A percentile compares a stretch with the other conserved stretches of the same genome.
phyloP scores from a whole-genome alignment of 2,329 filamentous ascomycete genomes.

The Colletotrichum sublineola region DNA sequence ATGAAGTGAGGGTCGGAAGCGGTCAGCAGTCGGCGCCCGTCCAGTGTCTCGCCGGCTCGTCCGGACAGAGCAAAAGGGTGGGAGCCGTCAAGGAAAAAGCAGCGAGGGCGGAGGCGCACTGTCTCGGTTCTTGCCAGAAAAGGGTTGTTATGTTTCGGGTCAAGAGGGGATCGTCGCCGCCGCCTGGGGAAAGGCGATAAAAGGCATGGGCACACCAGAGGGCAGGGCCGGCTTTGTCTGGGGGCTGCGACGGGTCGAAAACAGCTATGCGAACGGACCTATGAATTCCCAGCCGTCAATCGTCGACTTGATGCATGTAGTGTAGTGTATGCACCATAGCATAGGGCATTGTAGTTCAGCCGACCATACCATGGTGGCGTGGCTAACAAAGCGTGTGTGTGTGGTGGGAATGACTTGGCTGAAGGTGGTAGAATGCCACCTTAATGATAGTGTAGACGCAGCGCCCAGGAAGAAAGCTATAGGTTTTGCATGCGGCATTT shows the following conservation, averaged over 20 bases:
- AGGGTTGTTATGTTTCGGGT: conserved; percentile 41
- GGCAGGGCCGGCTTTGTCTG: conserved; percentile 4
- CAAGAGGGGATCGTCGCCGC: conserved; percentile 21
- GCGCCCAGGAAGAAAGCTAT: background rate
- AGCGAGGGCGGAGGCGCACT: conserved; percentile 23
- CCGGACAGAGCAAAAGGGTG: conserved; percentile 12
- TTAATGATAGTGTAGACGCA: background rate
- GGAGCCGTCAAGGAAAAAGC: background rate
- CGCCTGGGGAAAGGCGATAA: conserved; percentile 19
- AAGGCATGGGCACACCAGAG: conserved; percentile 15
- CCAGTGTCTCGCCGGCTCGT: conserved; percentile 31
- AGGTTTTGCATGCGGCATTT: conserved; percentile 35
- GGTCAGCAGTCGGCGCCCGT: conserved; percentile 26
- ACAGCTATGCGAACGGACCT: conserved; percentile 33
- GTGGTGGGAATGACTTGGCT: background rate
- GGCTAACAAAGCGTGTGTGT: background rate
- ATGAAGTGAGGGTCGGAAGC: conserved; percentile 27
- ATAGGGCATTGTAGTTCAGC: background rate
- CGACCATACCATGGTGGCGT: background rate
- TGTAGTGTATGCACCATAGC: conserved; percentile 2
- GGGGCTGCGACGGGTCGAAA: conserved; percentile 36
- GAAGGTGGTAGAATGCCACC: conserved; percentile 3
- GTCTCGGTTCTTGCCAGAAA: conserved; percentile 22
- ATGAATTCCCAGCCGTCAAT: conserved; percentile 5
- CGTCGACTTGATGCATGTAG: background rate